phyloP scores from a whole-genome alignment of 139 green algal species.

The Gonium pectorale region DNA sequence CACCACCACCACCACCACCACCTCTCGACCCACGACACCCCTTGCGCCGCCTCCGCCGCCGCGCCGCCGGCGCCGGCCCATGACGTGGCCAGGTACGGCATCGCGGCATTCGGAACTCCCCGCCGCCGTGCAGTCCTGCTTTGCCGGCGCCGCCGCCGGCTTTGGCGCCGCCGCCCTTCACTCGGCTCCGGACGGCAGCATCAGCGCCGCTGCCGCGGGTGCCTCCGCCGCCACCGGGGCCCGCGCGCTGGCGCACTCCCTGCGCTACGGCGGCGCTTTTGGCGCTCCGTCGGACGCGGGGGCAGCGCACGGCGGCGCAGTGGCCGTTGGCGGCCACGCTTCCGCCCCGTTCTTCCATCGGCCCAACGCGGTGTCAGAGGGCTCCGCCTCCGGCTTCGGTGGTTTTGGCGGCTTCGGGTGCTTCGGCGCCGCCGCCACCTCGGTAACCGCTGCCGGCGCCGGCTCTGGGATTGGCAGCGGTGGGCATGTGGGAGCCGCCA shows the following conservation, averaged over 20 bases:
- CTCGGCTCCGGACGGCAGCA: neutral
- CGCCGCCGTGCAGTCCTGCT: conserved; percentile 19
- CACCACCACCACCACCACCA: no score
- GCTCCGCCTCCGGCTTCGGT: neutral
- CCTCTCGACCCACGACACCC: no score
- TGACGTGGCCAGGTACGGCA: neutral
- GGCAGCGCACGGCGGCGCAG: neutral
- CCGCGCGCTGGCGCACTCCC: neutral
- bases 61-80: neutral
- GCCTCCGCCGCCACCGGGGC: neutral
- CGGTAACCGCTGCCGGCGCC: neutral
- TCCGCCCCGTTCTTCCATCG: neutral
- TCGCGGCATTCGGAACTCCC: conserved; percentile 24
- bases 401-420: neutral
- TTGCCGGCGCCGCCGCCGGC: neutral
- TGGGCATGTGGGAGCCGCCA: neutral
- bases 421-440: neutral
- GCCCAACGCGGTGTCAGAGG: neutral
- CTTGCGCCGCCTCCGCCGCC: no score
- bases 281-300: neutral
- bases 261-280: neutral
- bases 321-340: neutral
- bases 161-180: neutral
- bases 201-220: neutral
- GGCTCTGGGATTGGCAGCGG: neutral